These are phyloP conservation scores for Botrytis medusae DNA, from an alignment of 2,329 filamentous ascomycete species.

Conservation along the genomic window DNA sequence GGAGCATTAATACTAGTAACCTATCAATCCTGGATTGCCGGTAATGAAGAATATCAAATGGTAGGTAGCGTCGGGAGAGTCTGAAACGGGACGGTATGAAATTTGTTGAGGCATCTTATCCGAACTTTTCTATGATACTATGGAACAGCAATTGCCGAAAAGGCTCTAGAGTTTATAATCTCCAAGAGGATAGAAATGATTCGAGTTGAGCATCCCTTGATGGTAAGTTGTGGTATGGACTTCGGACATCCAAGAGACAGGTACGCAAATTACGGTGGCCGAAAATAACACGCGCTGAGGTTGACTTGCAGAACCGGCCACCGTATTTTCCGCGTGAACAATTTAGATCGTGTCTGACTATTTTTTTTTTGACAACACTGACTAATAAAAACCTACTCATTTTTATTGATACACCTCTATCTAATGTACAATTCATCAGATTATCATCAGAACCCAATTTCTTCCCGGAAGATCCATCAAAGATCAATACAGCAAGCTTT, in stretches of 20 bases:
- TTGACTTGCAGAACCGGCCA: neutral
- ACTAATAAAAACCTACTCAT: neutral
- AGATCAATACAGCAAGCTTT: neutral
- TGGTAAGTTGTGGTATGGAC: neutral
- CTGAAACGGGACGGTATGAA: slow-evolving; percentile 26
- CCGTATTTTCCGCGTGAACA: neutral
- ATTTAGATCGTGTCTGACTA: neutral
- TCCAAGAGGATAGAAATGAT: neutral
- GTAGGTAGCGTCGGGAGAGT: slow-evolving; percentile 25
- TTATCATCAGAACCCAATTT: neutral
- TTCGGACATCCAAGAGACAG: neutral
- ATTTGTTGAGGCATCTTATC: slow-evolving; percentile 25
- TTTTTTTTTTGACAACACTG: neutral
- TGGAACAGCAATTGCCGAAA: neutral
- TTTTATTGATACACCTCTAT: no score
- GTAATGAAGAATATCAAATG: slow-evolving; percentile 69
- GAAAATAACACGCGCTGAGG: fast-evolving
- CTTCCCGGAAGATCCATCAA: neutral
- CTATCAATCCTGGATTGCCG: slow-evolving; percentile 74
- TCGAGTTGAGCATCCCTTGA: neutral
- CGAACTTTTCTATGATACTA: neutral
- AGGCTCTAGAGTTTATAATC: neutral
- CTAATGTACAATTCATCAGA: neutral
- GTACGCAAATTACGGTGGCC: neutral
- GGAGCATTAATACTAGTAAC: slow-evolving; percentile 57